These are phyloP conservation scores for Saccharomyces paradoxus DNA, from an alignment of 805 yeast species.

Conservation along the genomic window DNA sequence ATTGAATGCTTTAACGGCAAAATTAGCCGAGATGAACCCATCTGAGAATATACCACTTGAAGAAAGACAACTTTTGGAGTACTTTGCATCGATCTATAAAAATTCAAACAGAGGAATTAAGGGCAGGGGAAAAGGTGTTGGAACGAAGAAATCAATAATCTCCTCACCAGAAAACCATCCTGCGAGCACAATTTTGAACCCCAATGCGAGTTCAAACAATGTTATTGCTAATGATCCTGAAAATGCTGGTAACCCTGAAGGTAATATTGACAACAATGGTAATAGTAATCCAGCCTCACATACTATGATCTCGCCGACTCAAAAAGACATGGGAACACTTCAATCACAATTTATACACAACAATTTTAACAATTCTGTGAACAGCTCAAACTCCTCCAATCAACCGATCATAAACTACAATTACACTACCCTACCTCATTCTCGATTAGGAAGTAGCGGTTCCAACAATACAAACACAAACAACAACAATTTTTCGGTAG, in stretches of 20 bases:
- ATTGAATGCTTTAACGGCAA: conserved; percentile 56
- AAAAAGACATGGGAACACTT: not conserved
- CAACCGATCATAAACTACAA: not conserved
- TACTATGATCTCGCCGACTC: conserved; percentile 2
- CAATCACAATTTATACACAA: not conserved
- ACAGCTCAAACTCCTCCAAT: not conserved
- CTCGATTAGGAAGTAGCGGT: not conserved
- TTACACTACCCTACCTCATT: not conserved
- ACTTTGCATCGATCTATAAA: conserved; percentile 76
- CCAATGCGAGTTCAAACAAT: not conserved
- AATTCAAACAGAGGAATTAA: conserved; percentile 86
- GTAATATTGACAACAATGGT: not conserved
- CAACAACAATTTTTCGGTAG: not conserved
- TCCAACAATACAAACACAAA: not conserved
- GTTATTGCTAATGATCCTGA: not conserved
- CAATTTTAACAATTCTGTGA: not conserved
- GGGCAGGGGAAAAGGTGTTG: conserved; percentile 67
- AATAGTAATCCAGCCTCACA: conserved; percentile 2
- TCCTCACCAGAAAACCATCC: not conserved
- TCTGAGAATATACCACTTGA: conserved; percentile 43
- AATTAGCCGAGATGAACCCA: conserved; percentile 54
- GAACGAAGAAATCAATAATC: conserved; percentile 1
- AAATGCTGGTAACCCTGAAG: not conserved
- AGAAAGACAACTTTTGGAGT: conserved; percentile 63
- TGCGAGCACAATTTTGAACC: not conserved